Conservation (phyloP, 805 yeast genomes). For the Candida sphagnicola region DNA sequence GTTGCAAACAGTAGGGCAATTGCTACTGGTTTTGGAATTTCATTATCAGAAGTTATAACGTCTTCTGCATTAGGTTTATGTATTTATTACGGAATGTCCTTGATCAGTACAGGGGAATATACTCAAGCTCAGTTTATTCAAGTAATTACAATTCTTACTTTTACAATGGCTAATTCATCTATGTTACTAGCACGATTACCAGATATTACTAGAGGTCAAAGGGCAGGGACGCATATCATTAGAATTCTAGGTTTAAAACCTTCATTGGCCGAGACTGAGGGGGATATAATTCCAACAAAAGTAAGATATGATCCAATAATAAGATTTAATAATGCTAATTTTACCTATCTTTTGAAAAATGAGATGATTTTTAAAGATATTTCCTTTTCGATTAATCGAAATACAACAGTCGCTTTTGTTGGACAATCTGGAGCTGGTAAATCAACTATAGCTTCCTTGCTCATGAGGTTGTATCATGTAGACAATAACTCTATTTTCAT, state of each 20-base stretch:
- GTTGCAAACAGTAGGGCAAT: conserved; percentile 52
- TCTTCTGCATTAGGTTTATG: conserved; percentile 66
- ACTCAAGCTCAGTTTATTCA: conserved; percentile 55
- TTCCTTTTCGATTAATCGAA: conserved; percentile 36
- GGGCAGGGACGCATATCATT: conserved; percentile 56
- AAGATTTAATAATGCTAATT: conserved; percentile 42
- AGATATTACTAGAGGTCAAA: conserved; percentile 71
- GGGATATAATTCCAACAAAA: conserved; percentile 24
- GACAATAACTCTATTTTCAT: conserved; percentile 35
- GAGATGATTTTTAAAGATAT: conserved; percentile 37
- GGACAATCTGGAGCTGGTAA: conserved; percentile 95
- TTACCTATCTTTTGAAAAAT: conserved; percentile 42
- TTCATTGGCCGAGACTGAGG: conserved; percentile 34
- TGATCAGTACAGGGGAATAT: conserved; percentile 61
- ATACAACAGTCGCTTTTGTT: conserved; percentile 60
- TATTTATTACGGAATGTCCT: conserved; percentile 72
- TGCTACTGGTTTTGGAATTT: conserved; percentile 63
- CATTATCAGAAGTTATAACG: conserved; percentile 50
- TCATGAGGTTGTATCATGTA: conserved; percentile 51
- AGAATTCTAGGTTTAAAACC: conserved; percentile 32
- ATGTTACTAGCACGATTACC: conserved; percentile 66
- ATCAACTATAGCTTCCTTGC: conserved; percentile 62
- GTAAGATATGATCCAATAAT: conserved; percentile 19
- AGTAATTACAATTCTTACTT: conserved; percentile 67
- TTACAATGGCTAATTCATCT: conserved; percentile 66